Evolutionary conservation across 116 monocot genomes (phyloP).

Genomic region (Posidonia oceanica): DNA sequence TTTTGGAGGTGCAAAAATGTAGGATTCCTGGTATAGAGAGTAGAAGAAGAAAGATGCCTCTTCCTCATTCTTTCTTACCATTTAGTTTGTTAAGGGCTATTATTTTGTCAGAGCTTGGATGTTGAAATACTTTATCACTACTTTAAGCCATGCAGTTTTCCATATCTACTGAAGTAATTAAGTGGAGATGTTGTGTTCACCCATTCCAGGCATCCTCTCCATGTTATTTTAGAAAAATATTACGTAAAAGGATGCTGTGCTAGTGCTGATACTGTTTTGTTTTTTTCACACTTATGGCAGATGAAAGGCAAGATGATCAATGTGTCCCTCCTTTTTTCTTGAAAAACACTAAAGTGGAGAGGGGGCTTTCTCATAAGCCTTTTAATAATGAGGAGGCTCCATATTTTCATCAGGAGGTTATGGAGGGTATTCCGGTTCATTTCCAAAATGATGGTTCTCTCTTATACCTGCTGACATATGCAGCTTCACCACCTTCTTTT

Average conservation of each 20-base stretch:
- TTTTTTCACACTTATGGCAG: background rate
- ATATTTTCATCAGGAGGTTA: slow-evolving; percentile 11
- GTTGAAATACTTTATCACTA: no score
- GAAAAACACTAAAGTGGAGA: background rate
- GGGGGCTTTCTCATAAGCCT: background rate
- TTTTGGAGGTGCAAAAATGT: no score
- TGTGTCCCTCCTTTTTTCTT: slow-evolving; percentile 2
- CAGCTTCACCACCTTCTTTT: slow-evolving; percentile 48
- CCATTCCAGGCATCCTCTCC: no score
- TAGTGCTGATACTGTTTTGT: background rate
- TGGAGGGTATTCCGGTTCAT: slow-evolving; percentile 54
- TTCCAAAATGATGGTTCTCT: slow-evolving; percentile 91
- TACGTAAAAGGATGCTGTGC: background rate
- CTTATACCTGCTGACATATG: slow-evolving; percentile 68
- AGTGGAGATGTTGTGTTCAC: no score
- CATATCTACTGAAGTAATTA: no score
- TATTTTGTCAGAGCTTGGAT: no score
- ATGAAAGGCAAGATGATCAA: slow-evolving; percentile 1
- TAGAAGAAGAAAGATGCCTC: no score
- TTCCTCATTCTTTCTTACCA: no score
- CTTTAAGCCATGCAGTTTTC: no score
- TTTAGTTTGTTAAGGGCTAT: no score
- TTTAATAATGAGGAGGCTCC: background rate
- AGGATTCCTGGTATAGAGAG: no score
- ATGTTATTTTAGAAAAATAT: no score